Base-by-base conservation (phyloP, 208 protist species). In the Wallacemonas sp. region DNA sequence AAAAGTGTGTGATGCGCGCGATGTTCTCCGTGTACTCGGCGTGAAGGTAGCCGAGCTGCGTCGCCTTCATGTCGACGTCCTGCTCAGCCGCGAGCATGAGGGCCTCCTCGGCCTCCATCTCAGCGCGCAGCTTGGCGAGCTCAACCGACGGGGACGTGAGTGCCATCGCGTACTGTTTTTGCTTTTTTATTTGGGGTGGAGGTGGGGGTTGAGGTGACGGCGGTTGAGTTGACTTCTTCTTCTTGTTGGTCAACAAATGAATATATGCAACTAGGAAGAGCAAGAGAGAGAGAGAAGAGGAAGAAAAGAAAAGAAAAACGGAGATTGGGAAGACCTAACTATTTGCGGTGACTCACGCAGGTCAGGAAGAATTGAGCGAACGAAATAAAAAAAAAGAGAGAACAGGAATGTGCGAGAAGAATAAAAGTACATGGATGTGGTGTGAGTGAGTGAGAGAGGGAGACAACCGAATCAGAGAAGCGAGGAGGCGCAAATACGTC, bases 21-120 rank as follows among this genome's bases (percentile, higher is more conserved):
- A 89, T 66, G 74, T 94, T 92, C 23, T 63, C 57, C 1, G 72
- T 78, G 77, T 92, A 94, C 74, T 94, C 85, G 2, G 62, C 74
- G 70, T 85, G 75, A 2, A 94, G 72, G 56, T 84, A 81, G 27
- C 81, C 62, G 14, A 94, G 81, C 56, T 92, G 80, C 1, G 81
- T 70, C 1, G 83, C 65, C 38, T 83, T 78, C 1, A 76, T 38
- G 27, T 88, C 83, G 4, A 94, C 81, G 58, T 85, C 74, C 43
- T 76, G 78, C 58, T 89, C 88, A 16, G 90, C 65, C 1, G 61
- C 68, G 0, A 61, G 19, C 21, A 94, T 77, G 19, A 76, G 46
- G 5, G 62, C 54, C 55, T 91, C 74, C 56, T 87, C 72, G 0
- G 48, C 61, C 24, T 74, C 74, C 2, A 78, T 61, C 73, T 76